phyloP scores from a whole-genome alignment of 768 basidiomycete genomes.

The Hypholoma sublateritium region DNA sequence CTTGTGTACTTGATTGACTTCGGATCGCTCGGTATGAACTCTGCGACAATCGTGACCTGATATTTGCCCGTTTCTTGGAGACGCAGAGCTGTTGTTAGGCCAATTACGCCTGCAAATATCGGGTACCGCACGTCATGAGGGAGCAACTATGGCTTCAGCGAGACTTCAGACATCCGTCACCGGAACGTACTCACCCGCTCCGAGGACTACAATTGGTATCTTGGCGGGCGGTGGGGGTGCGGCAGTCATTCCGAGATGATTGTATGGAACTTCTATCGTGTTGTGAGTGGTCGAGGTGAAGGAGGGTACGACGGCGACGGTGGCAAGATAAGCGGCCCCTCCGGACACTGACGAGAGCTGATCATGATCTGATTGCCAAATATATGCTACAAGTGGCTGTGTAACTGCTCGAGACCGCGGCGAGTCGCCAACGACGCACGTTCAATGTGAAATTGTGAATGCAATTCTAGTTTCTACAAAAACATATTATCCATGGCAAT shows the following conservation, averaged over 20 bases:
- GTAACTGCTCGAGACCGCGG: too few species aligned
- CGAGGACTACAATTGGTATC: constrained; percentile 1
- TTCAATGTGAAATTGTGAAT: too few species aligned
- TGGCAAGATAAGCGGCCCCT: neutral
- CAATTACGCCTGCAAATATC: constrained; percentile 60
- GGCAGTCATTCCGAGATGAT: too few species aligned
- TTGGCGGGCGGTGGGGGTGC: neutral
- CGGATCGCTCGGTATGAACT: constrained; percentile 69
- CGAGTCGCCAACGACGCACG: too few species aligned
- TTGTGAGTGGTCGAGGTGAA: too few species aligned
- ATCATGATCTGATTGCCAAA: too few species aligned
- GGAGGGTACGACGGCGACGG: neutral
- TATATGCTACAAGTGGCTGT: too few species aligned
- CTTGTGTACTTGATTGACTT: constrained; percentile 78
- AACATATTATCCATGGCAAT: too few species aligned
- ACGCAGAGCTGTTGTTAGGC: constrained; percentile 72
- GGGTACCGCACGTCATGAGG: neutral
- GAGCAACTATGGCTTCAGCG: neutral
- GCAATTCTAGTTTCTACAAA: too few species aligned
- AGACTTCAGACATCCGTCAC: neutral
- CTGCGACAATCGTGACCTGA: constrained; percentile 68
- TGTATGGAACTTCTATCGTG: too few species aligned
- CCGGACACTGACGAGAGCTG: constrained; percentile 22
- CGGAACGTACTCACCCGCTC: constrained; percentile 1
- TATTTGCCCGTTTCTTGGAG: constrained; percentile 65